These are phyloP conservation scores for Polysphondylium violaceum DNA, from an alignment of 78 protist genomes.

Conservation along the genomic window DNA sequence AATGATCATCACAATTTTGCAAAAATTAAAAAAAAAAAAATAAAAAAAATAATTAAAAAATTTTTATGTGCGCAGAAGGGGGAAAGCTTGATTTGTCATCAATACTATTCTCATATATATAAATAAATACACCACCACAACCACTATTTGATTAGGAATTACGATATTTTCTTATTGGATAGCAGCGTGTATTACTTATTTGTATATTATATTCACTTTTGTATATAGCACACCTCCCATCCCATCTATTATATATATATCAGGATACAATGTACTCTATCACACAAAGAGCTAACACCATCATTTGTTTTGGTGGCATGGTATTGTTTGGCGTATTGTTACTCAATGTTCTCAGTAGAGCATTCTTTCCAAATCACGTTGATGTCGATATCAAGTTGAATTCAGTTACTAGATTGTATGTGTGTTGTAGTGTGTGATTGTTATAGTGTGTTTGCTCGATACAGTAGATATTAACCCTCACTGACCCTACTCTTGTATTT, in stretches of 20 bases:
- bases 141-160: no score
- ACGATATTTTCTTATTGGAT: no score
- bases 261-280: slow-evolving; percentile 28
- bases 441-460: not conserved
- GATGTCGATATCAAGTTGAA: slow-evolving; percentile 42
- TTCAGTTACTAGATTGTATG: not conserved
- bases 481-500: not conserved
- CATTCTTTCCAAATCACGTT: slow-evolving; percentile 47
- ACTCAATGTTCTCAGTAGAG: slow-evolving; percentile 48
- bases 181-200: no score
- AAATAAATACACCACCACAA: no score
- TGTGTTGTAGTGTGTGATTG: not conserved
- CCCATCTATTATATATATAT: no score
- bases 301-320: slow-evolving; percentile 72
- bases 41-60: not conserved
- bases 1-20: no score
- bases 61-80: no score
- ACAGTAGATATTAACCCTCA: not conserved
- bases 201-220: no score
- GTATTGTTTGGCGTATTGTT: slow-evolving; percentile 63
- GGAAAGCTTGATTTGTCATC: no score
- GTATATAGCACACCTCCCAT: no score
- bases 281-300: slow-evolving; percentile 60
- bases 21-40: not conserved
- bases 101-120: no score